Conservation (phyloP, 768 basidiomycete species). For the Psilocybe cyanescens region DNA sequence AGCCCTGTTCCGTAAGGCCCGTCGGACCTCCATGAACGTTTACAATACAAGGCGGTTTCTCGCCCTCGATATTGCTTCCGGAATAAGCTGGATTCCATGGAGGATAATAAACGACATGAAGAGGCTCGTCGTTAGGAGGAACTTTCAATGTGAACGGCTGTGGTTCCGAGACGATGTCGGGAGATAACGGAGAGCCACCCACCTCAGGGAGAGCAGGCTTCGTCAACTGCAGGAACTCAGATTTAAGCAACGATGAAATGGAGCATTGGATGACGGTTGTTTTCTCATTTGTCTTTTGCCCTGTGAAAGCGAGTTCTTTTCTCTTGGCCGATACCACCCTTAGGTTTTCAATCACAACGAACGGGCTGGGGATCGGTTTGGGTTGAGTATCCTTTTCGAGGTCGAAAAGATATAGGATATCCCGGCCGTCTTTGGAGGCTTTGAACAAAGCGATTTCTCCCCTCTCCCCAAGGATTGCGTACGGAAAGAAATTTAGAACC, state of each 20-base stretch:
- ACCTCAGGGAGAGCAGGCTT: constrained; percentile 4
- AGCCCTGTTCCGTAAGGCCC: constrained; percentile 41
- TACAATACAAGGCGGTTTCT: constrained; percentile 72
- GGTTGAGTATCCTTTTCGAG: constrained; percentile 31
- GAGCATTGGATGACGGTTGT: constrained; percentile 39
- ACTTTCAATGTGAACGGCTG: constrained; percentile 47
- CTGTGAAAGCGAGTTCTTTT: constrained; percentile 45
- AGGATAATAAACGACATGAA: constrained; percentile 69
- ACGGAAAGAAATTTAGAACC: constrained; percentile 51
- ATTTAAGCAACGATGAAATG: constrained; percentile 6
- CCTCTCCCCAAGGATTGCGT: constrained; percentile 42
- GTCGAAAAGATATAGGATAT: constrained; percentile 43
- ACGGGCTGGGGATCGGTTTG: constrained; percentile 41
- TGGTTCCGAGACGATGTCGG: constrained; percentile 49
- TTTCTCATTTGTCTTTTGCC: constrained; percentile 41
- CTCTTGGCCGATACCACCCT: constrained; percentile 33
- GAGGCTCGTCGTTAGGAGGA: constrained; percentile 32
- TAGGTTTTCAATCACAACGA: constrained; percentile 42
- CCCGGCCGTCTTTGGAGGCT: constrained; percentile 44
- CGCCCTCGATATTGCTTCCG: constrained; percentile 47
- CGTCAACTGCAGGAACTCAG: constrained; percentile 15
- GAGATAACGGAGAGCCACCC: constrained; percentile 11
- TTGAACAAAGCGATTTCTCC: constrained; percentile 38
- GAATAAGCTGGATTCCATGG: constrained; percentile 67
- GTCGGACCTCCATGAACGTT: constrained; percentile 79